A percentile compares a stretch with the other conserved stretches of the same genome.
These are phyloP conservation scores for Hepatocystis sp. DNA, from an alignment of 169 alveolate genomes.

Conservation along the genomic window DNA sequence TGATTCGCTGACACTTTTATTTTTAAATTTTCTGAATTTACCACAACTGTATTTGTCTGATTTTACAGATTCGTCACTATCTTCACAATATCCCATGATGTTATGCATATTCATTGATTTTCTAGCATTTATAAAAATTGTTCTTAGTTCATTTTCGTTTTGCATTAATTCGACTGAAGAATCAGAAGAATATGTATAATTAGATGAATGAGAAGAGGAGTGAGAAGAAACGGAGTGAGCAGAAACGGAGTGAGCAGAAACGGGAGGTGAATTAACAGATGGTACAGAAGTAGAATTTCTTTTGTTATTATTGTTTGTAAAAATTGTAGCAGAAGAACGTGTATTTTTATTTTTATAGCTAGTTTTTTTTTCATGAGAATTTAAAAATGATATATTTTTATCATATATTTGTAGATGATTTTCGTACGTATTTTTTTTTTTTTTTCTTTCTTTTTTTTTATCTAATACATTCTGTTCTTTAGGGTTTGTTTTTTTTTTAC, in stretches of 20 bases:
- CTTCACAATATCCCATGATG: slow-evolving; percentile 55
- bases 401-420: not conserved
- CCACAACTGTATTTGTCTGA: too few relatives aligned
- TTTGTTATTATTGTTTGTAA: too few relatives aligned
- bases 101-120: slow-evolving; percentile 69
- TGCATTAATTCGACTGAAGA: slow-evolving; percentile 73
- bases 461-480: not conserved
- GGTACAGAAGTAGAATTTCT: too few relatives aligned
- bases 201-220: slow-evolving; percentile 3
- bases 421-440: not conserved
- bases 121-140: slow-evolving; percentile 67
- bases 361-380: not conserved
- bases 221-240: slow-evolving; percentile 1
- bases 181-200: slow-evolving; percentile 22
- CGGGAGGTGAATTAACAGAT: too few relatives aligned
- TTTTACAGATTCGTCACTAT: too few relatives aligned
- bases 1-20: slow-evolving; percentile 63
- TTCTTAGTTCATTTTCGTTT: slow-evolving; percentile 58
- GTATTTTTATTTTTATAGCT: not conserved
- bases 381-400: not conserved
- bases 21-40: not conserved
- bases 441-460: not conserved
- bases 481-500: slow-evolving; percentile 12
- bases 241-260: not conserved
- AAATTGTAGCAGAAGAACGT: slow-evolving; percentile 3